Evolutionary conservation across 352 stramenopile genomes (phyloP).

Genomic region (Globisporangium nunn): DNA sequence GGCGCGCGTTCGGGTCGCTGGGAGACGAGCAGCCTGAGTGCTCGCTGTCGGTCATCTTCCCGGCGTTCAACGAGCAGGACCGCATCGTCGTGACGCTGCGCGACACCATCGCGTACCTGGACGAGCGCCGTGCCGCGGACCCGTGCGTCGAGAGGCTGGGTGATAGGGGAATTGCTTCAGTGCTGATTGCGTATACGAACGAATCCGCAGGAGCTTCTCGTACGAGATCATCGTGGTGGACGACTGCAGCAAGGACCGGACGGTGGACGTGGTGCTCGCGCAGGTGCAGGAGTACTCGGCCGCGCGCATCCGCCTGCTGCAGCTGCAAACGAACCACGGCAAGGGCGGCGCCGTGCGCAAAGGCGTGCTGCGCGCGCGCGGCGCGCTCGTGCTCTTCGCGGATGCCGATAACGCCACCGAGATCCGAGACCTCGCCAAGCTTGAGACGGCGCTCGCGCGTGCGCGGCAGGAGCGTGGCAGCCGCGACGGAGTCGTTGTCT

Average conservation of each 20-base stretch:
- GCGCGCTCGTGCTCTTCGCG: constrained; percentile 82
- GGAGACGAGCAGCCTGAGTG: constrained; percentile 41
- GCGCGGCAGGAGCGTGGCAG: constrained; percentile 10
- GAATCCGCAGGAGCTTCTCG: constrained; percentile 18
- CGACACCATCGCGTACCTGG: constrained; percentile 84
- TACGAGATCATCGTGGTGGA: constrained; percentile 92
- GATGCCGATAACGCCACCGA: constrained; percentile 92
- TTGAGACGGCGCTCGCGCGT: constrained; percentile 49
- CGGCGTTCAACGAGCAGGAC: constrained; percentile 93
- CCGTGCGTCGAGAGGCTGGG: constrained; percentile 17
- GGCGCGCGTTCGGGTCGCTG: constrained; percentile 49
- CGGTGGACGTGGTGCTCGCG: constrained; percentile 54
- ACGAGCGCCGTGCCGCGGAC: constrained; percentile 44
- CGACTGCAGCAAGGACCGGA: constrained; percentile 86
- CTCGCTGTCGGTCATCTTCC: constrained; percentile 89
- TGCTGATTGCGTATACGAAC: neutral
- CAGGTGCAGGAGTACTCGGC: constrained; percentile 44
- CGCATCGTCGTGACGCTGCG: constrained; percentile 89
- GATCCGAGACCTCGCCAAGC: constrained; percentile 83
- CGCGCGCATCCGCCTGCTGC: constrained; percentile 65
- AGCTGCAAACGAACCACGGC: constrained; percentile 83
- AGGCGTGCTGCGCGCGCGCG: constrained; percentile 79
- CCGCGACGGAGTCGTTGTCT: constrained; percentile 65
- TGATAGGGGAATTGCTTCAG: neutral
- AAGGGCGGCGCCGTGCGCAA: constrained; percentile 90